Evolutionary conservation across 441 rosid genomes (phyloP).

Genomic region (Kokia cookei): DNA sequence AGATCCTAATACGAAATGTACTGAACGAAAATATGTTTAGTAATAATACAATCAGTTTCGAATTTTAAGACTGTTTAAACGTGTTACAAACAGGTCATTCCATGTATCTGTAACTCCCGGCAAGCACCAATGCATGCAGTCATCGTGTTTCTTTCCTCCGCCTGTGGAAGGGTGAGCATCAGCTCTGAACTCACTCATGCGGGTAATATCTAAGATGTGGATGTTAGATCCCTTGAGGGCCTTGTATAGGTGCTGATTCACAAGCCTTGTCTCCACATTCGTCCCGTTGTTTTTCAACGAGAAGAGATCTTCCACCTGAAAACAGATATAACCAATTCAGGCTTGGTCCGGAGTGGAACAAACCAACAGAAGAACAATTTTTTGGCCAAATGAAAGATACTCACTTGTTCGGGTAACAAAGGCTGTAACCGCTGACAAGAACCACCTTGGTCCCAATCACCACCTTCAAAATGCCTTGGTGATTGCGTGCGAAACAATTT

Average conservation of each 20-base stretch:
- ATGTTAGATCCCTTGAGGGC: constrained; percentile 46
- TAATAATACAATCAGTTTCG: constrained; percentile 6
- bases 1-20: no score
- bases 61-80: constrained; percentile 23
- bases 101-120: constrained; percentile 86
- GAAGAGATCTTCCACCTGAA: constrained; percentile 70
- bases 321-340: neutral
- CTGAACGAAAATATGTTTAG: no score
- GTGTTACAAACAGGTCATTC: constrained; percentile 60
- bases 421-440: constrained; percentile 61
- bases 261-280: constrained; percentile 68
- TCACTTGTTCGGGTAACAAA: constrained; percentile 49
- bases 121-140: constrained; percentile 98
- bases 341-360: neutral
- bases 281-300: constrained; percentile 61
- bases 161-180: constrained; percentile 80
- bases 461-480: constrained; percentile 96
- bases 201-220: constrained; percentile 63
- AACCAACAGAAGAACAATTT: neutral
- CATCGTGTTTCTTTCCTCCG: constrained; percentile 87
- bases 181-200: constrained; percentile 83
- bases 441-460: constrained; percentile 97
- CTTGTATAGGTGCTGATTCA: constrained; percentile 55
- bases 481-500: constrained; percentile 78
- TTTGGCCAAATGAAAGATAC: constrained; percentile 9